A percentile compares a stretch with the other conserved stretches of the same genome.
Conservation (phyloP, 305 asterid genomes). For the Plantago coronopus region DNA sequence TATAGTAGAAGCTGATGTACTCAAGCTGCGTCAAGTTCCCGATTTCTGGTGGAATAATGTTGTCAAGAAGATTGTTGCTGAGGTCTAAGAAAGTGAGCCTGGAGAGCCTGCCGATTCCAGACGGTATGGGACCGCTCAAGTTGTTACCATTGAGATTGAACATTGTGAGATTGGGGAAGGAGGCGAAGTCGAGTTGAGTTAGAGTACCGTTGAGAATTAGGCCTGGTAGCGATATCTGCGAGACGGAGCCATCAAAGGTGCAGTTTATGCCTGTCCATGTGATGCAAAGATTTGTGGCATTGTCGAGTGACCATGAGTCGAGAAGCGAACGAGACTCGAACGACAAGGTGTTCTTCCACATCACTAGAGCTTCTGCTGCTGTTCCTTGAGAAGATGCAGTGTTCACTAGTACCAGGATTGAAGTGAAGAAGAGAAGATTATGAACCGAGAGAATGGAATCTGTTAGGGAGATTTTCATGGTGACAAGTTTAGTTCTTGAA, state of each 20-base stretch:
- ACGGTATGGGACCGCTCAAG: conserved; percentile 52
- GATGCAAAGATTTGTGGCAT: conserved; percentile 43
- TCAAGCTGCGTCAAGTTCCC: conserved; percentile 31
- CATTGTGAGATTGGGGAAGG: conserved; percentile 32
- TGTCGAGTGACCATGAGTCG: conserved; percentile 49
- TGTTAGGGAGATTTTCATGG: conserved; percentile 25
- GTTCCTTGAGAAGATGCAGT: conserved; percentile 31
- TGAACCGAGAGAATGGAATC: conserved; percentile 20
- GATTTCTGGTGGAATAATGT: conserved; percentile 37
- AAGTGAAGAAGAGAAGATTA: conserved; percentile 17
- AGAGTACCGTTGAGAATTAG: conserved; percentile 34
- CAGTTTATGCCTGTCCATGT: conserved; percentile 60
- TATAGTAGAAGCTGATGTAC: conserved; percentile 34
- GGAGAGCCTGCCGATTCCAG: conserved; percentile 36
- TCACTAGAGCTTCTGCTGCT: conserved; percentile 41
- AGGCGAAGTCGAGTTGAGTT: conserved; percentile 34
- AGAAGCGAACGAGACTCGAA: conserved; percentile 32
- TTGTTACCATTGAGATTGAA: conserved; percentile 40
- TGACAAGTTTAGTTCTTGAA: too few species aligned
- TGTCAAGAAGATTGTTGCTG: conserved; percentile 32
- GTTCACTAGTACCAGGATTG: conserved; percentile 13
- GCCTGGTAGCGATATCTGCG: conserved; percentile 35
- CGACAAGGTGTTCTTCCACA: conserved; percentile 38
- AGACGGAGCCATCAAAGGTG: conserved; percentile 35
- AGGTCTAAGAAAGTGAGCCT: conserved; percentile 41